Conservation (phyloP, 2,329 filamentous ascomycete genomes). For the Diaporthe sp. region DNA sequence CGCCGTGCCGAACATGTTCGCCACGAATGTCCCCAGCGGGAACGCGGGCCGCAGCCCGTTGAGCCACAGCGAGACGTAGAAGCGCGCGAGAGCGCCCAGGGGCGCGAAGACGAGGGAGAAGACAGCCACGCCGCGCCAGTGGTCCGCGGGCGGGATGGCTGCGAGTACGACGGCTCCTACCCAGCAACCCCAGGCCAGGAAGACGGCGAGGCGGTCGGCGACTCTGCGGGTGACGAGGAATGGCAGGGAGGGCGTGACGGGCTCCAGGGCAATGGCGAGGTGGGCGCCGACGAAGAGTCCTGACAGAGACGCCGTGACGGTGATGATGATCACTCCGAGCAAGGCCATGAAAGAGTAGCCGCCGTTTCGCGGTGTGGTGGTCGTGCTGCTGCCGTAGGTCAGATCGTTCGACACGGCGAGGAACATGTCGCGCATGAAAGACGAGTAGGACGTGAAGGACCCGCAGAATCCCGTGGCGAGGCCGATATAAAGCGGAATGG, state of each 20-base stretch:
- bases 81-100: conserved; percentile 80
- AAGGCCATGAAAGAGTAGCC: conserved; percentile 89
- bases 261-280: conserved; percentile 73
- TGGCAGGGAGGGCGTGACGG: conserved; percentile 70
- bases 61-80: conserved; percentile 78
- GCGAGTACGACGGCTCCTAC: conserved; percentile 79
- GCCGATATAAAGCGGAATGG: conserved; percentile 86
- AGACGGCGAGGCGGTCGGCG: conserved; percentile 72
- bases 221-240: conserved; percentile 68
- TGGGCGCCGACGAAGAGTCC: conserved; percentile 82
- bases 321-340: conserved; percentile 79
- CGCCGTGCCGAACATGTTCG: conserved; percentile 82
- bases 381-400: conserved; percentile 54
- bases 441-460: conserved; percentile 85
- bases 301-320: conserved; percentile 76
- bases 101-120: conserved; percentile 89
- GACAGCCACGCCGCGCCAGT: conserved; percentile 81
- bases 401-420: conserved; percentile 83
- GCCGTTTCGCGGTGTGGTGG: conserved; percentile 67
- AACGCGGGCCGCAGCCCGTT: conserved; percentile 77
- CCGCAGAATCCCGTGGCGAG: conserved; percentile 79
- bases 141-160: conserved; percentile 75
- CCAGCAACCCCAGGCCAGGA: conserved; percentile 82
- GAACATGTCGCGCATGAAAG: conserved; percentile 85
- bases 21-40: conserved; percentile 86